These are phyloP conservation scores for Eugenia klotzschiana DNA, from an alignment of 441 rosid genomes.

Conservation along the genomic window DNA sequence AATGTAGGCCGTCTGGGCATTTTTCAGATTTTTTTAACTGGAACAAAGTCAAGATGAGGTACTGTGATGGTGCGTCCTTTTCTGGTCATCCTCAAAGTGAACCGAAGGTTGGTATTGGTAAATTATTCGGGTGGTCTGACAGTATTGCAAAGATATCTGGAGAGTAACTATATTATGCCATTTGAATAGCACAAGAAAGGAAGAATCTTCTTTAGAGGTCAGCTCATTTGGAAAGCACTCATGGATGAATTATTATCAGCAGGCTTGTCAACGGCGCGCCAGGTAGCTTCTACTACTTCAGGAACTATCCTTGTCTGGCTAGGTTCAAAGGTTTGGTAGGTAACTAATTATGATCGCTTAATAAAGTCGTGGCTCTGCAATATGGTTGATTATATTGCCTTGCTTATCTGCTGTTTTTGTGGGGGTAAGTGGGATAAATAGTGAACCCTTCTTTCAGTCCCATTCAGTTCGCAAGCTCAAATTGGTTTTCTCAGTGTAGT, in stretches of 20 bases:
- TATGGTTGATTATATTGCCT: neutral
- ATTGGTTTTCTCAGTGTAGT: neutral
- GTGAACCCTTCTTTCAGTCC: neutral
- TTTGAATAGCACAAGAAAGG: constrained; percentile 34
- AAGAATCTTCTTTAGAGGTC: constrained; percentile 68
- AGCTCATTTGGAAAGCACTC: constrained; percentile 81
- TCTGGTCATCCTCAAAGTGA: constrained; percentile 76
- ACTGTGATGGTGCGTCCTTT: constrained; percentile 90
- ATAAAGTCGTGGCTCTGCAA: neutral
- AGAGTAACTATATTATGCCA: neutral
- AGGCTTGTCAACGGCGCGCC: constrained; percentile 62
- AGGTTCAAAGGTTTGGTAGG: neutral
- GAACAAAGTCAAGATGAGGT: constrained; percentile 72
- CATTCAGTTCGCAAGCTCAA: neutral
- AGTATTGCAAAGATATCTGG: neutral
- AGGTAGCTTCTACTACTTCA: constrained; percentile 21
- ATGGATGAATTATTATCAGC: constrained; percentile 56
- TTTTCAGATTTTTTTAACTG: constrained; percentile 64
- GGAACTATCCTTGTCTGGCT: neutral
- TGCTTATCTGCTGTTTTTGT: neutral
- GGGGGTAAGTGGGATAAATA: neutral
- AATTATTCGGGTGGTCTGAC: neutral
- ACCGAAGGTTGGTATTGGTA: constrained; percentile 31
- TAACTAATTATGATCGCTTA: neutral
- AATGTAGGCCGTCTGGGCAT: neutral